Percentiles rank a stretch among this genome's conserved stretches.
phyloP scores from a whole-genome alignment of 768 basidiomycete species.

The Tricholoma sp. region DNA sequence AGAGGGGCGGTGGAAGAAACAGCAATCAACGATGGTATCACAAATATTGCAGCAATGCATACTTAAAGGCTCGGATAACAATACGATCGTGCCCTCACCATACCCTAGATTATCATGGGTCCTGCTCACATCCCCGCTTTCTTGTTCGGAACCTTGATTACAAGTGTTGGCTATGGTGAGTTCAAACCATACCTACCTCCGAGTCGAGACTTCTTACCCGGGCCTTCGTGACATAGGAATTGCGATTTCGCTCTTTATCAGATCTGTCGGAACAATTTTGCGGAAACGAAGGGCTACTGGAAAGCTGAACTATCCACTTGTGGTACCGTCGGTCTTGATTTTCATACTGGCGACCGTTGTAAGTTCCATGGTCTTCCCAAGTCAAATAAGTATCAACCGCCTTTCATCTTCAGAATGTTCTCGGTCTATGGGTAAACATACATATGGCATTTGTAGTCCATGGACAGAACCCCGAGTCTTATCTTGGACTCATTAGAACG shows the following conservation, averaged over 20 bases:
- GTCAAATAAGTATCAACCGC: neutral
- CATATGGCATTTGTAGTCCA: neutral
- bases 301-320: neutral
- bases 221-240: neutral
- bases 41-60: neutral
- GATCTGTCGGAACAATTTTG: neutral
- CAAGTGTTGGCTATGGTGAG: neutral
- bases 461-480: neutral
- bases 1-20: neutral
- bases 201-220: neutral
- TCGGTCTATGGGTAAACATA: neutral
- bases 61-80: neutral
- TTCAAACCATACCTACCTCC: neutral
- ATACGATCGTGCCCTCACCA: neutral
- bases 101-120: neutral
- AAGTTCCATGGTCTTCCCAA: neutral
- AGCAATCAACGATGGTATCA: neutral
- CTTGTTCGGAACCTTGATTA: neutral
- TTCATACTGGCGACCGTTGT: neutral
- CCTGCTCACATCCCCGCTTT: neutral
- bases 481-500: neutral
- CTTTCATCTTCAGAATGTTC: neutral
- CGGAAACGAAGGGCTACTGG: neutral
- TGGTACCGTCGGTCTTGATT: neutral
- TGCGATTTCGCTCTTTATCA: neutral